Conservation (phyloP, 257 asterid species). For the Knoxia roxburghii region DNA sequence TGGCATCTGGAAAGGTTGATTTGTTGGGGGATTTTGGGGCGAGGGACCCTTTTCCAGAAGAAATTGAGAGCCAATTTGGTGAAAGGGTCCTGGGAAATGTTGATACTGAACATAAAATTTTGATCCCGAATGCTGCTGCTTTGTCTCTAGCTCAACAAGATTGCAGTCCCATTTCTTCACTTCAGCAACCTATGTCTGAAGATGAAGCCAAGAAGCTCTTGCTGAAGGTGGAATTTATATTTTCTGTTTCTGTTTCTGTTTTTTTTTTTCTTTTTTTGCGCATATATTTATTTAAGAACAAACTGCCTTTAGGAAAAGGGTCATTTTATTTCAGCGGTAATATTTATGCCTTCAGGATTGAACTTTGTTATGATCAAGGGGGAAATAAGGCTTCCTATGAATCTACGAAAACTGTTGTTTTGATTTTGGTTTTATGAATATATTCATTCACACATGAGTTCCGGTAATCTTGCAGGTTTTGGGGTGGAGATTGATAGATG, state of each 20-base stretch:
- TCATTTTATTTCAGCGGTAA: too few relatives aligned
- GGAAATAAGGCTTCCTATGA: too few relatives aligned
- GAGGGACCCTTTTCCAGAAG: slow-evolving; percentile 89
- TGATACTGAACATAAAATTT: slow-evolving; percentile 77
- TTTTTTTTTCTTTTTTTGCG: background rate
- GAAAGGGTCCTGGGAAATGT: slow-evolving; percentile 55
- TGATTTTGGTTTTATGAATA: too few relatives aligned
- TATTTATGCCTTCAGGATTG: too few relatives aligned
- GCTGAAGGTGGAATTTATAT: slow-evolving; percentile 41
- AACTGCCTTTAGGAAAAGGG: too few relatives aligned
- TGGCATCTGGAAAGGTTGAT: slow-evolving; percentile 30
- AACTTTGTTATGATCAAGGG: too few relatives aligned
- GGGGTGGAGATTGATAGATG: slow-evolving; percentile 68
- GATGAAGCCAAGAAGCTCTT: slow-evolving; percentile 49
- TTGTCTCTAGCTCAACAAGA: slow-evolving; percentile 57
- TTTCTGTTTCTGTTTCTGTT: background rate
- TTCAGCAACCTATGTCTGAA: slow-evolving; percentile 43
- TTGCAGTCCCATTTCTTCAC: slow-evolving; percentile 35
- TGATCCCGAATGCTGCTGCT: slow-evolving; percentile 68
- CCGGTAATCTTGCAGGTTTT: slow-evolving; percentile 42
- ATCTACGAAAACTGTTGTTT: too few relatives aligned
- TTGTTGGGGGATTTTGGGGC: slow-evolving; percentile 82
- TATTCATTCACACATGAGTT: too few relatives aligned
- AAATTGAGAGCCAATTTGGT: slow-evolving; percentile 66
- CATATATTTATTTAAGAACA: too few relatives aligned